Conservation (phyloP, 2,329 filamentous ascomycete species). For the Ceratocystis papillata region DNA sequence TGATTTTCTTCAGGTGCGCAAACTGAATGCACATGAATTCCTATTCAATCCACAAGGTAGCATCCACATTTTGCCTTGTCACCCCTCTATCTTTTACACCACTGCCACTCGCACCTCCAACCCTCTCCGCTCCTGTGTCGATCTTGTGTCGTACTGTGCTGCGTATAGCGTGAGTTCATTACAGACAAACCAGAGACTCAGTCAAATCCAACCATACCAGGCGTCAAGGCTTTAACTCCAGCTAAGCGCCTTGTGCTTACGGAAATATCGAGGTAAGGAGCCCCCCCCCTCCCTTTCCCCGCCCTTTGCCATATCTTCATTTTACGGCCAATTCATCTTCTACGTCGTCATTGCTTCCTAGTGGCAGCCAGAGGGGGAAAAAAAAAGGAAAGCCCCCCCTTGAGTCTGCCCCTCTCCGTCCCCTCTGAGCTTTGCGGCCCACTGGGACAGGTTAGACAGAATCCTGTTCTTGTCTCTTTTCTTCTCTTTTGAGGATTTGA, state of each 20-base stretch:
- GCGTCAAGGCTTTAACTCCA: not conserved
- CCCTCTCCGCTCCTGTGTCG: not conserved
- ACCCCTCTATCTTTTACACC: not conserved
- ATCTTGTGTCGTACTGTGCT: not conserved
- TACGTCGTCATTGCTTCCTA: not conserved
- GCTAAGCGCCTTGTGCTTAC: not conserved
- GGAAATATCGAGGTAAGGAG: not conserved
- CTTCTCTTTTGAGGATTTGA: not conserved
- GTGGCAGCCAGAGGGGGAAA: not conserved
- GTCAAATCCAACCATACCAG: not conserved
- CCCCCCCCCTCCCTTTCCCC: too few species aligned
- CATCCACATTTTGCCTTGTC: conserved; percentile 6
- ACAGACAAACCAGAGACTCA: not conserved
- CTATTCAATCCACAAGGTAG: not conserved
- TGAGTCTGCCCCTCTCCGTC: not conserved
- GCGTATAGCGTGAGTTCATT: not conserved
- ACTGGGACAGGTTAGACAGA: not conserved
- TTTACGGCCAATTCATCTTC: too few species aligned
- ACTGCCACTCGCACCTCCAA: not conserved
- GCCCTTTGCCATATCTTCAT: too few species aligned
- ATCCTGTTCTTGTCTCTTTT: not conserved
- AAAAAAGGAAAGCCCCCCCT: not conserved
- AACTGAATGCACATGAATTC: conserved; percentile 7
- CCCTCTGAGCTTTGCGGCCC: not conserved
- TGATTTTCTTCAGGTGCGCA: not conserved